phyloP scores from a whole-genome alignment of 2,329 filamentous ascomycete species.

The Aspergillus sp. region DNA sequence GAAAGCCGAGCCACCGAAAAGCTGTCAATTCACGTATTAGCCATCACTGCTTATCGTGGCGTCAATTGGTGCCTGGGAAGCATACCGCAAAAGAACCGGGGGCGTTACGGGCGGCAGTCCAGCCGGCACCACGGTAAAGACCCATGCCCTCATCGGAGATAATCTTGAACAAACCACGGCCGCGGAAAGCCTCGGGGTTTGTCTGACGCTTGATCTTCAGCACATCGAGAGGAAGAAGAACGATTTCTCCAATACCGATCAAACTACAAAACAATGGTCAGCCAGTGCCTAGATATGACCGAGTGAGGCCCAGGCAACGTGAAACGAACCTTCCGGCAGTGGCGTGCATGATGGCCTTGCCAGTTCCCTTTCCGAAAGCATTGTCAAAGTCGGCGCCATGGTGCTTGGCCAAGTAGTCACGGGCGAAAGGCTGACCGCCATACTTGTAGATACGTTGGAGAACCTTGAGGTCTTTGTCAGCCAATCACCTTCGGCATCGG shows the following conservation, averaged over 20 bases:
- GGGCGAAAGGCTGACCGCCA: slow-evolving; percentile 90
- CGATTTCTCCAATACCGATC: slow-evolving; percentile 96
- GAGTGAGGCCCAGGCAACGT: not conserved
- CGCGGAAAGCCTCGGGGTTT: slow-evolving; percentile 96
- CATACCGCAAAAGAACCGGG: slow-evolving; percentile 93
- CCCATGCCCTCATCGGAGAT: slow-evolving; percentile 92
- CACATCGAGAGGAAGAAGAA: slow-evolving; percentile 91
- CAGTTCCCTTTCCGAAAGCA: slow-evolving; percentile 92
- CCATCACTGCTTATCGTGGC: not conserved
- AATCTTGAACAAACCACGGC: slow-evolving; percentile 85
- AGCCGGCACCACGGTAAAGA: slow-evolving; percentile 92
- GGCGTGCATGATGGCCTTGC: slow-evolving; percentile 97
- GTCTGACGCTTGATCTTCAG: slow-evolving; percentile 99
- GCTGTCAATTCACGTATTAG: slow-evolving; percentile 49
- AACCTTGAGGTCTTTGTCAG: slow-evolving; percentile 51
- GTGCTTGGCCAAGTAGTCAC: slow-evolving; percentile 80
- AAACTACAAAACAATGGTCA: slow-evolving; percentile 53
- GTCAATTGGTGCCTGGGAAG: slow-evolving; percentile 18
- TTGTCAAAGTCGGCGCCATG: slow-evolving; percentile 81
- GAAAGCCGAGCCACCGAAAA: slow-evolving; percentile 95
- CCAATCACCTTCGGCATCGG: slow-evolving; percentile 8
- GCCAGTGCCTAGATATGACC: not conserved
- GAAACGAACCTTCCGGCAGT: slow-evolving; percentile 76
- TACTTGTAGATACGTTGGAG: slow-evolving; percentile 99
- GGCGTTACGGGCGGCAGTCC: slow-evolving; percentile 95